Evolutionary conservation across 2,329 filamentous ascomycete species (phyloP).

Genomic region (Hansfordia pulvinata): DNA sequence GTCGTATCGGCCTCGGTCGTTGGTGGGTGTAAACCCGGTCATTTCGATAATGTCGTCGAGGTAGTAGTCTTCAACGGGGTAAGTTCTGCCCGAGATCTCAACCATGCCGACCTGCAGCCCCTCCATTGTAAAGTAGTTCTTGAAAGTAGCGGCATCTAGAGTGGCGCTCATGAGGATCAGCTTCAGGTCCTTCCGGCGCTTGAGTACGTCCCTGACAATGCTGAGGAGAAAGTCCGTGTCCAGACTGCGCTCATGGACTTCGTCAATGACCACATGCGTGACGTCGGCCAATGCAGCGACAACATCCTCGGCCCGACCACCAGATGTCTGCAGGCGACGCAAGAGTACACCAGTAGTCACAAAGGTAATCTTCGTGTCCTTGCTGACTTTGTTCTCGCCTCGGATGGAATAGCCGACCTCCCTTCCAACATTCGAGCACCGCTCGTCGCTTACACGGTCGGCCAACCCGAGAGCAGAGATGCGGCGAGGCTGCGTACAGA

Average conservation of each 20-base stretch:
- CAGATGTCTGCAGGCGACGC: conserved; percentile 79
- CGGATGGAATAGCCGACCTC: conserved; percentile 89
- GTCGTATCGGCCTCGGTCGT: conserved; percentile 17
- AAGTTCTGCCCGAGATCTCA: conserved; percentile 79
- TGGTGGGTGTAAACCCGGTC: conserved; percentile 49
- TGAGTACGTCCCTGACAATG: conserved; percentile 70
- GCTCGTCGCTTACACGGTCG: conserved; percentile 86
- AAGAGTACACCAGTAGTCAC: conserved; percentile 91
- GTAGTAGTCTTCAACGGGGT: conserved; percentile 80
- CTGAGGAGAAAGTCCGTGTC: conserved; percentile 92
- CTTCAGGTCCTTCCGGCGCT: conserved; percentile 64
- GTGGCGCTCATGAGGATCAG: conserved; percentile 95
- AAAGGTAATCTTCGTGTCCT: conserved; percentile 78
- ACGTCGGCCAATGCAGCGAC: conserved; percentile 74
- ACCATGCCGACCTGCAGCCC: conserved; percentile 61
- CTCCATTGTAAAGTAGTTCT: conserved; percentile 64
- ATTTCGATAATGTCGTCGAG: conserved; percentile 75
- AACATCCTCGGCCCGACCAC: conserved; percentile 67
- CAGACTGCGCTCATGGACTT: conserved; percentile 89
- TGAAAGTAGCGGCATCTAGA: conserved; percentile 76
- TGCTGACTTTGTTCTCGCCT: conserved; percentile 68
- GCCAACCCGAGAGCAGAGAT: conserved; percentile 91
- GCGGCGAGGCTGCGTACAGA: conserved; percentile 88
- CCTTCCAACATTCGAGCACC: conserved; percentile 66
- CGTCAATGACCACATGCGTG: conserved; percentile 89